phyloP scores from a whole-genome alignment of 257 asterid species.

The Fraxinus excelsior region DNA sequence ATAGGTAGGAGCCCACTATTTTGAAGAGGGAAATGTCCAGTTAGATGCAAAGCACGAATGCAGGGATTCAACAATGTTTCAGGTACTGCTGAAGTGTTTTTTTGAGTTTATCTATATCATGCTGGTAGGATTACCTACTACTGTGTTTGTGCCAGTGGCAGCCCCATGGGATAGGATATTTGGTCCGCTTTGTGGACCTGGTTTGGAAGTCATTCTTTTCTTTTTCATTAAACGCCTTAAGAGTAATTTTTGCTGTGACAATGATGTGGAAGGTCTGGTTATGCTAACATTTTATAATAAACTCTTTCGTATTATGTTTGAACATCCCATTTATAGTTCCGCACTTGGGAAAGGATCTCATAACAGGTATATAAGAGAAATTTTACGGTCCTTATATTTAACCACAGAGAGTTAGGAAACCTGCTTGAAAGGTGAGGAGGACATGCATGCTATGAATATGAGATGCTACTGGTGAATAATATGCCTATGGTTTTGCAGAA shows the following conservation, averaged over 20 bases:
- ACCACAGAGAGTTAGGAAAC: constrained; percentile 16
- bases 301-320: neutral
- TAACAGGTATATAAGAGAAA: neutral
- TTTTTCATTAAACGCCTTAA: neutral
- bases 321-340: constrained; percentile 22
- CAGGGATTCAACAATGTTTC: constrained; percentile 81
- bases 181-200: neutral
- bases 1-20: constrained; percentile 97
- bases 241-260: constrained; percentile 7
- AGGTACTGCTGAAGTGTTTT: constrained; percentile 50
- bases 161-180: constrained; percentile 16
- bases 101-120: constrained; percentile 20
- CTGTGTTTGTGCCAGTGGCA: constrained; percentile 8
- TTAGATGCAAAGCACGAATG: constrained; percentile 82
- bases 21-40: constrained; percentile 99
- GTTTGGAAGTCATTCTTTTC: neutral
- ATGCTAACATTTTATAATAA: neutral
- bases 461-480: constrained; percentile 12
- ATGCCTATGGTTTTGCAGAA: constrained; percentile 26
- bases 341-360: constrained; percentile 6
- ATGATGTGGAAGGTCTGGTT: constrained; percentile 8
- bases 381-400: neutral
- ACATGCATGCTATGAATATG: constrained; percentile 6
- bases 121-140: constrained; percentile 21
- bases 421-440: constrained; percentile 12